Evolutionary conservation across 1,284 basidiomycete species (phyloP).

Genomic region (Melampsora americana): DNA sequence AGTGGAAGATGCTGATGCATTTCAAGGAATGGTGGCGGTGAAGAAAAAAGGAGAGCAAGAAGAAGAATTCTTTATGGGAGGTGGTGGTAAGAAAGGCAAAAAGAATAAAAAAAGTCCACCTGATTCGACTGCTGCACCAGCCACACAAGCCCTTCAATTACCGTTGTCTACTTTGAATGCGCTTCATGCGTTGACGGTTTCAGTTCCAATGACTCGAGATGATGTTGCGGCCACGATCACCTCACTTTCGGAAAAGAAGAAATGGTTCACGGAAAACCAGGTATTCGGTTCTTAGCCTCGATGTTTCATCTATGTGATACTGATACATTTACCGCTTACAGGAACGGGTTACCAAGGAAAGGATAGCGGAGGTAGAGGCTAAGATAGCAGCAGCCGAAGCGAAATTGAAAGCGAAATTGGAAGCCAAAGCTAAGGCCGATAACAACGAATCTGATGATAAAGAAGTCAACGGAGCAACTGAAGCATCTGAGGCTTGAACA

Average conservation of each 20-base stretch:
- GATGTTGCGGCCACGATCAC: conserved; percentile 82
- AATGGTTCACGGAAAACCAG: conserved; percentile 77
- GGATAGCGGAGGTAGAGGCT: conserved; percentile 59
- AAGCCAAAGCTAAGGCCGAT: conserved; percentile 74
- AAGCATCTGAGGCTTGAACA: background rate
- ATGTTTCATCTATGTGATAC: conserved; percentile 61
- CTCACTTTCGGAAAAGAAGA: conserved; percentile 88
- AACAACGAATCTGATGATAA: conserved; percentile 65
- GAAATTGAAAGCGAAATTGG: conserved; percentile 49
- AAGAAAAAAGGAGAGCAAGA: conserved; percentile 84
- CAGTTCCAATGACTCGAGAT: conserved; percentile 72
- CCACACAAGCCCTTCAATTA: conserved; percentile 63
- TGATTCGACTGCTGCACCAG: conserved; percentile 49
- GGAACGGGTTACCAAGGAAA: conserved; percentile 49
- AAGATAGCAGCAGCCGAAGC: conserved; percentile 53
- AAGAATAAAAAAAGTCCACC: conserved; percentile 66
- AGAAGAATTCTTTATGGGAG: conserved; percentile 78
- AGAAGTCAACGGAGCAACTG: background rate
- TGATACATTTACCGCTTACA: background rate
- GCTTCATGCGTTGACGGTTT: conserved; percentile 81
- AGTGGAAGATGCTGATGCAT: conserved; percentile 66
- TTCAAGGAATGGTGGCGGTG: conserved; percentile 66
- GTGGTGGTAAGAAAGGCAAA: conserved; percentile 65
- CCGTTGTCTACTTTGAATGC: conserved; percentile 82
- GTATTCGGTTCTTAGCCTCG: conserved; percentile 51